A percentile compares a stretch with the other conserved stretches of the same genome.
Evolutionary conservation across 768 basidiomycete genomes (phyloP).

Genomic region (Agaricus sinodeliciosus): DNA sequence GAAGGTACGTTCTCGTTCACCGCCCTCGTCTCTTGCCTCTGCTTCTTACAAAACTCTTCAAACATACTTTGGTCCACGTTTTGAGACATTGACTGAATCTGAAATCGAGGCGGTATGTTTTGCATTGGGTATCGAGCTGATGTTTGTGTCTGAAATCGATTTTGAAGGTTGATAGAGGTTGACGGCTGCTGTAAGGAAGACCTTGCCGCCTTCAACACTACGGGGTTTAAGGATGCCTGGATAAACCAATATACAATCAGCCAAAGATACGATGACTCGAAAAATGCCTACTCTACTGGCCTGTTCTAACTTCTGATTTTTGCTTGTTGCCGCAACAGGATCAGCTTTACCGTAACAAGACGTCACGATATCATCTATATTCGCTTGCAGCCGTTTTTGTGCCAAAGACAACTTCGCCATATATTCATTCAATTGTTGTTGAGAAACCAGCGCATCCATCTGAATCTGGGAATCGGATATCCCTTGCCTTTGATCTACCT

Average conservation of each 20-base stretch:
- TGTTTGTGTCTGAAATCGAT: background rate
- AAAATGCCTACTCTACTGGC: background rate
- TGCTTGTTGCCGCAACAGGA: background rate
- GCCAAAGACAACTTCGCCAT: background rate
- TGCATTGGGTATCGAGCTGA: background rate
- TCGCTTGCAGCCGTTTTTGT: background rate
- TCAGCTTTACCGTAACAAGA: background rate
- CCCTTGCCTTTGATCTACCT: background rate
- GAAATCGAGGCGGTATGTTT: background rate
- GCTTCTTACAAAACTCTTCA: background rate
- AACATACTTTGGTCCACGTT: background rate
- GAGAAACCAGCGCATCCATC: background rate
- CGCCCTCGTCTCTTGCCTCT: slow-evolving; percentile 1
- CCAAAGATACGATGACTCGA: background rate
- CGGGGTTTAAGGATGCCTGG: background rate
- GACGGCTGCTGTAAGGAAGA: background rate
- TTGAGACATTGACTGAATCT: background rate
- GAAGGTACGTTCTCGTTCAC: slow-evolving; percentile 1
- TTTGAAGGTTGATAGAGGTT: background rate
- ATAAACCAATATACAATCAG: background rate
- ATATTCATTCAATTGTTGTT: background rate
- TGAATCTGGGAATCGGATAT: background rate
- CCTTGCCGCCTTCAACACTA: background rate
- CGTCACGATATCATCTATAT: background rate
- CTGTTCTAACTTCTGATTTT: background rate